Percentiles rank a stretch among this genome's conserved stretches.
These are phyloP conservation scores for Ascochyta pisi DNA, from an alignment of 2,329 filamentous ascomycete genomes.

Conservation along the genomic window DNA sequence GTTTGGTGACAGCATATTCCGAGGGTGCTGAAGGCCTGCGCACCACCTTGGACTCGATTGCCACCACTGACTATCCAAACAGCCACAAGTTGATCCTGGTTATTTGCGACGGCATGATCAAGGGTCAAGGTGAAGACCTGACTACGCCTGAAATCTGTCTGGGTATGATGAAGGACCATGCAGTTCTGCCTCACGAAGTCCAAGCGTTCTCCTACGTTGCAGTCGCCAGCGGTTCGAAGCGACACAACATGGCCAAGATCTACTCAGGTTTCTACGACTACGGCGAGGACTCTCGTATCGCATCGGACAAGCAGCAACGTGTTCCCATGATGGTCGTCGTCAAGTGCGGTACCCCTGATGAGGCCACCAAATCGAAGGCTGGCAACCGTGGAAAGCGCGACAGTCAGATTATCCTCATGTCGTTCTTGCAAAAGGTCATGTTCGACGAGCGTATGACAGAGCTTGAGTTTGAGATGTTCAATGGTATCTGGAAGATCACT, in stretches of 20 bases:
- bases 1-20: slow-evolving; percentile 94
- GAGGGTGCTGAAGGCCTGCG: slow-evolving; percentile 92
- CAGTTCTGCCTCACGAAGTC: slow-evolving; percentile 80
- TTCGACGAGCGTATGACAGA: slow-evolving; percentile 99
- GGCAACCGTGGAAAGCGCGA: slow-evolving; percentile 98
- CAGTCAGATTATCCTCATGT: slow-evolving; percentile 99
- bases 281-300: slow-evolving; percentile 78
- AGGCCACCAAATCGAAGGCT: slow-evolving; percentile 81
- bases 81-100: slow-evolving; percentile 97
- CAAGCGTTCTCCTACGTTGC: slow-evolving; percentile 94
- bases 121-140: slow-evolving; percentile 85
- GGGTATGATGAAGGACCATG: slow-evolving; percentile 93
- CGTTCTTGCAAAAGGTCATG: slow-evolving; percentile 99
- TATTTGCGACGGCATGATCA: slow-evolving; percentile 97
- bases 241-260: slow-evolving; percentile 99
- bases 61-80: slow-evolving; percentile 98
- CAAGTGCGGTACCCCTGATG: slow-evolving; percentile 93
- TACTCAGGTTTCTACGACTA: slow-evolving; percentile 99
- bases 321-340: slow-evolving; percentile 97
- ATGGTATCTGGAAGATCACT: slow-evolving; percentile 97
- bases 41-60: slow-evolving; percentile 93
- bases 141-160: slow-evolving; percentile 91
- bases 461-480: slow-evolving; percentile 99
- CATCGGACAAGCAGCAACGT: slow-evolving; percentile 87
- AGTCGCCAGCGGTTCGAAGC: slow-evolving; percentile 91